Evolutionary conservation across 306 rosid genomes (phyloP).

Genomic region (Lotus japonicus): DNA sequence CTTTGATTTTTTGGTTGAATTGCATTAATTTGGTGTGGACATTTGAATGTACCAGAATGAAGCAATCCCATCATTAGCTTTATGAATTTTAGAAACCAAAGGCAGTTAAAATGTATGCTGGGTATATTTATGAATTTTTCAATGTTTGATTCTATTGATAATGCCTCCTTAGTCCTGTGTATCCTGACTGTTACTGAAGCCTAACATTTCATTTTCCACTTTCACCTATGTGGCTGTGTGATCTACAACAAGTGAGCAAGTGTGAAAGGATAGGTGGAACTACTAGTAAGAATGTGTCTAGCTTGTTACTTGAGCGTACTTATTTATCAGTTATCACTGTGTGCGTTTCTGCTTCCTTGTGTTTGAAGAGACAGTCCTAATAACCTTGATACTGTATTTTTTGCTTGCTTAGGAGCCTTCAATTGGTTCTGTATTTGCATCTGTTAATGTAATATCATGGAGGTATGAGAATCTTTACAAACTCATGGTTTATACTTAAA

Average conservation of each 20-base stretch:
- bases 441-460: not conserved
- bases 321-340: no score
- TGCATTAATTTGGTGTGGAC: not conserved
- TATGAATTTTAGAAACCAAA: slow-evolving; percentile 1
- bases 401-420: not conserved
- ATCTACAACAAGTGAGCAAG: not conserved
- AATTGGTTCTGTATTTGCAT: not conserved
- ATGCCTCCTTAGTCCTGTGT: not conserved
- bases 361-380: not conserved
- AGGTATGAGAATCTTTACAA: not conserved
- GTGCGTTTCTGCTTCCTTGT: not conserved
- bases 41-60: not conserved
- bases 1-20: not conserved
- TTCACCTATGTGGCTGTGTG: not conserved
- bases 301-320: no score
- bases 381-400: not conserved
- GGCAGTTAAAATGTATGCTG: not conserved
- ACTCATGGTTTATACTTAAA: not conserved
- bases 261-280: not conserved
- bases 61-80: not conserved
- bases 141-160: not conserved
- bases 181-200: not conserved
- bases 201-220: not conserved
- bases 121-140: not conserved
- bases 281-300: not conserved